A percentile compares a stretch with the other conserved stretches of the same genome.
These are phyloP conservation scores for Lactifluus rugatus DNA, from an alignment of 768 basidiomycete species.

Conservation along the genomic window DNA sequence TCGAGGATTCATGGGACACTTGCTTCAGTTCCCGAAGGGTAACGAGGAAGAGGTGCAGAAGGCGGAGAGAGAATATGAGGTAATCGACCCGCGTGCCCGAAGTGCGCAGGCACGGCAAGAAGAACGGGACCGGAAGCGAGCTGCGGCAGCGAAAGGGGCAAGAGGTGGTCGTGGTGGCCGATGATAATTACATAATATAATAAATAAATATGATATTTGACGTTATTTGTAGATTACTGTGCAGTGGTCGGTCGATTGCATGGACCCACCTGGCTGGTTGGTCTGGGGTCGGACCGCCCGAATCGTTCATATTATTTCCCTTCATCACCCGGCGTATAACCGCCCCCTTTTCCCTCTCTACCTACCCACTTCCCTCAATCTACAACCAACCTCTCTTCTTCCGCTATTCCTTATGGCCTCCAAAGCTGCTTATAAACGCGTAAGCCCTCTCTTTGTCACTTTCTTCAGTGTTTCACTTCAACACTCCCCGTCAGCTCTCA, in stretches of 20 bases:
- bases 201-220: not conserved
- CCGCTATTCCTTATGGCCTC: constrained; percentile 49
- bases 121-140: constrained; percentile 52
- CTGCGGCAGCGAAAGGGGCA: constrained; percentile 23
- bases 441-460: constrained; percentile 26
- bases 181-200: constrained; percentile 18
- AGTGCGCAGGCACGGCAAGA: constrained; percentile 70
- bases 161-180: constrained; percentile 24
- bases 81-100: constrained; percentile 73
- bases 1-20: constrained; percentile 61
- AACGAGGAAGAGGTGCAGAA: constrained; percentile 65
- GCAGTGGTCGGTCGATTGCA: not conserved
- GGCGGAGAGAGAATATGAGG: constrained; percentile 80
- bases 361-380: not conserved
- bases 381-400: not conserved
- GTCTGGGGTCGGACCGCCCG: not conserved
- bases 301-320: not conserved
- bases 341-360: not conserved
- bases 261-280: not conserved
- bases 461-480: not conserved
- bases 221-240: not conserved
- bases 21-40: constrained; percentile 69
- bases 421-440: constrained; percentile 82
- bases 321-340: not conserved
- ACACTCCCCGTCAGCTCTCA: constrained; percentile 41